Evolutionary conservation across 306 rosid species (phyloP).

Genomic region (Quercus ilex): DNA sequence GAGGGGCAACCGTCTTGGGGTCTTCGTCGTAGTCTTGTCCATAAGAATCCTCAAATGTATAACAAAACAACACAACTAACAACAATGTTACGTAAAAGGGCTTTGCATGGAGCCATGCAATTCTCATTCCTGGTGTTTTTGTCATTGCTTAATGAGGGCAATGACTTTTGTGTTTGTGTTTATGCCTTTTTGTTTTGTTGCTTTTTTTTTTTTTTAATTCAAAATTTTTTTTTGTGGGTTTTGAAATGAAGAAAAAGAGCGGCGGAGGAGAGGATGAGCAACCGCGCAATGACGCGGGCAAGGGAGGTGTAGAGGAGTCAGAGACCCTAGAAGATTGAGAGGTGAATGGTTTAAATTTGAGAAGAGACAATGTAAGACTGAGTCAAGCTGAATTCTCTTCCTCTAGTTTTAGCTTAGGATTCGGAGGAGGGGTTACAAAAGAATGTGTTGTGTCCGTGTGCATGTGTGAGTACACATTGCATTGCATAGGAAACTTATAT

Average conservation of each 20-base stretch:
- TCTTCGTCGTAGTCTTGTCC: constrained; percentile 37
- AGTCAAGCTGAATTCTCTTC: constrained; percentile 39
- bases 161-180: not conserved
- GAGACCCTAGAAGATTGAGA: constrained; percentile 24
- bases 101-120: constrained; percentile 18
- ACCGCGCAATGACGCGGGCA: constrained; percentile 37
- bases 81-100: not conserved
- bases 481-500: too few species aligned
- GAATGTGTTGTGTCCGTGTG: too few species aligned
- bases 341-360: constrained; percentile 25
- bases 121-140: constrained; percentile 25
- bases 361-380: constrained; percentile 26
- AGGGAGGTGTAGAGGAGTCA: not conserved
- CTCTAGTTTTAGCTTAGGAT: constrained; percentile 48
- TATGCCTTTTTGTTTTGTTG: too few species aligned
- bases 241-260: not conserved
- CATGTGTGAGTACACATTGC: too few species aligned
- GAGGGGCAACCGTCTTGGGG: not conserved
- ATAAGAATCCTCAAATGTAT: constrained; percentile 13
- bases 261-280: constrained; percentile 20
- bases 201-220: too few species aligned
- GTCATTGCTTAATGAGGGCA: not conserved
- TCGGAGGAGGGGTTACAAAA: constrained; percentile 18
- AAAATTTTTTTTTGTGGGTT: not conserved
- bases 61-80: constrained; percentile 4